Evolutionary conservation across 2,329 filamentous ascomycete species (phyloP).

Genomic region (Cytospora piceae): DNA sequence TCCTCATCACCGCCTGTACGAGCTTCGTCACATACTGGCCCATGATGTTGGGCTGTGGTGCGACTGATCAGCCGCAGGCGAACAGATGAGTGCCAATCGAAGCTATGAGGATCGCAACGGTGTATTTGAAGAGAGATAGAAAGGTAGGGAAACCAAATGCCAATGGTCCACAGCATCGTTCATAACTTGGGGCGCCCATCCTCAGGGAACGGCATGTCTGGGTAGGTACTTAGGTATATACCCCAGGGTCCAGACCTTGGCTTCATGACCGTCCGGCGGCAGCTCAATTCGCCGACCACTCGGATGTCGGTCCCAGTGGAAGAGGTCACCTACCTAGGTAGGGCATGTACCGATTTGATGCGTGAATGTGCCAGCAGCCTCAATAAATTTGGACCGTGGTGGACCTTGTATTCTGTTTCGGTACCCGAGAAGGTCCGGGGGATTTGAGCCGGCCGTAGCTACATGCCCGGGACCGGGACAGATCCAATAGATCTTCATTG

Average conservation of each 20-base stretch:
- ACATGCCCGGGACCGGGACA: neutral
- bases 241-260: neutral
- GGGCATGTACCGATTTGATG: neutral
- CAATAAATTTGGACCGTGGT: neutral
- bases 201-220: neutral
- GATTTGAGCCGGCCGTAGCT: neutral
- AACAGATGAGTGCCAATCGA: neutral
- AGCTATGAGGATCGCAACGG: neutral
- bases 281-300: conserved; percentile 8
- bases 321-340: conserved; percentile 12
- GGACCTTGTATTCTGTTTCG: neutral
- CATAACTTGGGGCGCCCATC: neutral
- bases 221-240: neutral
- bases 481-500: neutral
- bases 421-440: conserved; percentile 4
- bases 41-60: conserved; percentile 5
- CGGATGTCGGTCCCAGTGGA: conserved; percentile 21
- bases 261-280: neutral
- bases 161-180: neutral
- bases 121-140: no score
- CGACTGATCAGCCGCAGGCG: neutral
- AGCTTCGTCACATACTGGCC: conserved; percentile 18
- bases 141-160: neutral
- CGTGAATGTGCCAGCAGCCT: neutral
- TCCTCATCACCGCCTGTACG: conserved; percentile 20